Conservation (phyloP, 495 filamentous ascomycete species). For the Antarctomyces pellizariae region DNA sequence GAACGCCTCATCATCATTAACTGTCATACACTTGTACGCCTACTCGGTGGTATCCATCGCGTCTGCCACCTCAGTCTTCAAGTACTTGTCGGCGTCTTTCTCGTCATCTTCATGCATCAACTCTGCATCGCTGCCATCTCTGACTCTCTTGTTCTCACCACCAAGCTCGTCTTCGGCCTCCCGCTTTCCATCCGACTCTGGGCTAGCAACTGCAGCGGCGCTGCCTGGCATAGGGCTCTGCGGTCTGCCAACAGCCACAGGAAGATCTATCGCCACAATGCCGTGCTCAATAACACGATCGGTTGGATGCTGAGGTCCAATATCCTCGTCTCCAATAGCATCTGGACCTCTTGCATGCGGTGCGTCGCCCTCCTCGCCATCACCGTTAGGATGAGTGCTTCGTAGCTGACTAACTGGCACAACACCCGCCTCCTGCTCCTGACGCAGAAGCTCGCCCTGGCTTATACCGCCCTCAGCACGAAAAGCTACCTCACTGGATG, state of each 20-base stretch:
- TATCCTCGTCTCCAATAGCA: constrained; percentile 65
- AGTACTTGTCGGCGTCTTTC: too few species aligned
- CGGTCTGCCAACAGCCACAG: too few species aligned
- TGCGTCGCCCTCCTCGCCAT: constrained; percentile 31
- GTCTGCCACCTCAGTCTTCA: too few species aligned
- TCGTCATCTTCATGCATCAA: too few species aligned
- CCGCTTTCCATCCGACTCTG: too few species aligned
- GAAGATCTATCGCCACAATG: too few species aligned
- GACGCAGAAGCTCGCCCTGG: constrained; percentile 55
- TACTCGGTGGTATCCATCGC: too few species aligned
- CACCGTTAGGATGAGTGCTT: constrained; percentile 11
- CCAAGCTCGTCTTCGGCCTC: constrained; percentile 22
- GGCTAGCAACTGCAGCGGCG: too few species aligned
- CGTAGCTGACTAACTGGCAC: constrained; percentile 26
- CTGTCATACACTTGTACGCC: too few species aligned
- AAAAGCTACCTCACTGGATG: constrained; percentile 10
- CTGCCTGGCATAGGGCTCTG: too few species aligned
- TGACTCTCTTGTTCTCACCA: constrained; percentile 12
- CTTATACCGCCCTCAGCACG: constrained; percentile 31
- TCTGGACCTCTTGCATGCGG: constrained; percentile 68
- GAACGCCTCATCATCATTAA: too few species aligned
- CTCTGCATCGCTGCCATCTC: constrained; percentile 20
- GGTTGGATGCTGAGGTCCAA: constrained; percentile 52
- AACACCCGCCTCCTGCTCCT: constrained; percentile 54
- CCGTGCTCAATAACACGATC: too few species aligned